Percentiles rank a stretch among this genome's conserved stretches.
Conservation (phyloP, 768 basidiomycete species). For the Suillus ampliporus region DNA sequence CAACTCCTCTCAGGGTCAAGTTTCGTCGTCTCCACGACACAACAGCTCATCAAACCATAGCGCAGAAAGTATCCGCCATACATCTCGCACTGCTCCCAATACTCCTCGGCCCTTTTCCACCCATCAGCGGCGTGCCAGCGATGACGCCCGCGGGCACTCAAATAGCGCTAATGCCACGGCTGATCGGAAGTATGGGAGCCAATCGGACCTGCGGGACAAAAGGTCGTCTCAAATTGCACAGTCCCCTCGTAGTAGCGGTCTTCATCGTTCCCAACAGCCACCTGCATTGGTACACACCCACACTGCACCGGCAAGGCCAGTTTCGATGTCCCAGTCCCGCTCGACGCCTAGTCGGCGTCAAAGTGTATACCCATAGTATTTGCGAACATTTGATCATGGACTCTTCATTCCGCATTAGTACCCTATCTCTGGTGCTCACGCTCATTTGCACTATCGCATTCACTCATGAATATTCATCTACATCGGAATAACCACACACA, state of each 20-base stretch:
- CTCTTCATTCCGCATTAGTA: constrained; percentile 16
- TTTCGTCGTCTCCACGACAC: constrained; percentile 30
- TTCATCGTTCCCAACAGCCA: constrained; percentile 31
- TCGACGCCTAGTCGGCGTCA: constrained; percentile 22
- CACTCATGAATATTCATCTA: constrained; percentile 33
- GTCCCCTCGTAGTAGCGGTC: constrained; percentile 12
- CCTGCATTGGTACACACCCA: constrained; percentile 19
- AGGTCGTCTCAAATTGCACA: constrained; percentile 17
- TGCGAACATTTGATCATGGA: not conserved
- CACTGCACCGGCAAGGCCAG: constrained; percentile 22
- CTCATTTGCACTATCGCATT: constrained; percentile 25
- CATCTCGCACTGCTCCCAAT: constrained; percentile 23
- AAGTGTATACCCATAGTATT: constrained; percentile 26
- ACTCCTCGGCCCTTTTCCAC: constrained; percentile 17
- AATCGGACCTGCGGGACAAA: constrained; percentile 21
- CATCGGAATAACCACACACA: constrained; percentile 20
- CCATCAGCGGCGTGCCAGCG: constrained; percentile 38
- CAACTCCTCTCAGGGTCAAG: constrained; percentile 37
- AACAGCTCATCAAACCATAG: constrained; percentile 31
- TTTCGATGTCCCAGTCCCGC: constrained; percentile 23
- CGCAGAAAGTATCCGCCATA: constrained; percentile 25
- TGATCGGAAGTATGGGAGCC: constrained; percentile 22
- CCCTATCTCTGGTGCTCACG: constrained; percentile 12
- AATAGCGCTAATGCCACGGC: constrained; percentile 16
- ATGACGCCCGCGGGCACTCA: constrained; percentile 28